These are phyloP conservation scores for Aquilaria yunnanensis DNA, from an alignment of 345 rosid genomes.

Conservation along the genomic window DNA sequence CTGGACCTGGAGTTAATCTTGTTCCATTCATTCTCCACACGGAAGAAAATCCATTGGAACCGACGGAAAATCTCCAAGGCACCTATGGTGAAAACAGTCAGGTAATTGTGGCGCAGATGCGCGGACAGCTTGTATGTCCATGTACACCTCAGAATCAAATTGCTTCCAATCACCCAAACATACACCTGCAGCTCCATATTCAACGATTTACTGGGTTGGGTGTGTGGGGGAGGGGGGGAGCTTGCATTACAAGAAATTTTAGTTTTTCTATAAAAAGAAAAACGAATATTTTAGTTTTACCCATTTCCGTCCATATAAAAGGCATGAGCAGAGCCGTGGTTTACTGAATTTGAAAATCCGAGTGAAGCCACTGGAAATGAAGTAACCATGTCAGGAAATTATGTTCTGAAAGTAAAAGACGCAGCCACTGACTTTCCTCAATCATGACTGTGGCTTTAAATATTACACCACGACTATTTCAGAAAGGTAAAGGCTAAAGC, in stretches of 20 bases:
- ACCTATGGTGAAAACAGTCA: constrained; percentile 70
- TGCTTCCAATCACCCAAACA: constrained; percentile 89
- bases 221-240: too few relatives aligned
- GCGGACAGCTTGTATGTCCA: constrained; percentile 98
- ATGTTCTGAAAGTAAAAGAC: too few relatives aligned
- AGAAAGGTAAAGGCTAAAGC: too few relatives aligned
- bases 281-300: constrained; percentile 30
- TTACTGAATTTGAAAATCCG: constrained; percentile 74
- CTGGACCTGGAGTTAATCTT: constrained; percentile 56
- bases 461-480: too few relatives aligned
- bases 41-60: constrained; percentile 95
- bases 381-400: neutral
- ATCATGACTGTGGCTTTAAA: too few relatives aligned
- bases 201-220: neutral
- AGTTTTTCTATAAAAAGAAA: too few relatives aligned
- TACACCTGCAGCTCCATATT: constrained; percentile 51
- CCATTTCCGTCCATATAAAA: constrained; percentile 74
- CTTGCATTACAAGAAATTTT: too few relatives aligned
- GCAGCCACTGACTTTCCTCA: too few relatives aligned
- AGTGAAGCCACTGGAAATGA: constrained; percentile 62
- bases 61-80: constrained; percentile 78
- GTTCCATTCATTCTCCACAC: constrained; percentile 88
- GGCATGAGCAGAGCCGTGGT: constrained; percentile 45
- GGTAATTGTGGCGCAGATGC: constrained; percentile 90
- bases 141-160: constrained; percentile 80